These are phyloP conservation scores for Datura wrightii DNA, from an alignment of 257 asterid genomes.

Conservation along the genomic window DNA sequence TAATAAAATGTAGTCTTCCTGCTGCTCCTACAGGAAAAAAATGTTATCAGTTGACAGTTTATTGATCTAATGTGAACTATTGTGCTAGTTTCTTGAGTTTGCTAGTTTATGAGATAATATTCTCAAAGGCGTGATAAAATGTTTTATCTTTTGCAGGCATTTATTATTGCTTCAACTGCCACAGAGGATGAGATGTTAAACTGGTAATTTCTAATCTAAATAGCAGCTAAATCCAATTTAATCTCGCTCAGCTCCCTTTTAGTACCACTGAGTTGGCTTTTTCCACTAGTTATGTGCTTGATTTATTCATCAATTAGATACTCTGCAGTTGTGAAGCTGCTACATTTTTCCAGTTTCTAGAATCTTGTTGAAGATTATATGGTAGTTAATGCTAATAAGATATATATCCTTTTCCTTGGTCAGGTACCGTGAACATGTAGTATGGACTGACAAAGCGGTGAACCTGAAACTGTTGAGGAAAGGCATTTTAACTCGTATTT, in stretches of 20 bases:
- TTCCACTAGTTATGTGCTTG: background rate
- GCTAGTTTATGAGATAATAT: background rate
- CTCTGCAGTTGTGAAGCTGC: background rate
- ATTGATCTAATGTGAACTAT: constrained; percentile 15
- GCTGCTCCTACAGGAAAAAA: background rate
- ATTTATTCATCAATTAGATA: constrained; percentile 15
- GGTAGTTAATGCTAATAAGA: no score
- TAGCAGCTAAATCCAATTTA: background rate
- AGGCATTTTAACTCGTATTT: constrained; percentile 88
- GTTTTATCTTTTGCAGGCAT: constrained; percentile 64
- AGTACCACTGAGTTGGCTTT: background rate
- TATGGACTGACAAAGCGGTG: constrained; percentile 78
- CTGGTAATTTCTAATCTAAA: constrained; percentile 59
- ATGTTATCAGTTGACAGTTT: background rate
- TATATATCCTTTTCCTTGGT: constrained; percentile 35
- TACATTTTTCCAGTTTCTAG: background rate
- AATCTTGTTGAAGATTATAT: background rate
- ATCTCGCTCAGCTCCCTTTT: background rate
- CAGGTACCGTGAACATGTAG: constrained; percentile 97
- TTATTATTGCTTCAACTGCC: constrained; percentile 97
- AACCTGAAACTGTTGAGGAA: constrained; percentile 87
- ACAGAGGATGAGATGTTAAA: constrained; percentile 92
- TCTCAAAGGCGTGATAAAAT: constrained; percentile 14
- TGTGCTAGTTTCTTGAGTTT: background rate
- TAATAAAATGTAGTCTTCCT: background rate